Conservation (phyloP, 352 stramenopile species). For the Pseudoperonospora humuli region DNA sequence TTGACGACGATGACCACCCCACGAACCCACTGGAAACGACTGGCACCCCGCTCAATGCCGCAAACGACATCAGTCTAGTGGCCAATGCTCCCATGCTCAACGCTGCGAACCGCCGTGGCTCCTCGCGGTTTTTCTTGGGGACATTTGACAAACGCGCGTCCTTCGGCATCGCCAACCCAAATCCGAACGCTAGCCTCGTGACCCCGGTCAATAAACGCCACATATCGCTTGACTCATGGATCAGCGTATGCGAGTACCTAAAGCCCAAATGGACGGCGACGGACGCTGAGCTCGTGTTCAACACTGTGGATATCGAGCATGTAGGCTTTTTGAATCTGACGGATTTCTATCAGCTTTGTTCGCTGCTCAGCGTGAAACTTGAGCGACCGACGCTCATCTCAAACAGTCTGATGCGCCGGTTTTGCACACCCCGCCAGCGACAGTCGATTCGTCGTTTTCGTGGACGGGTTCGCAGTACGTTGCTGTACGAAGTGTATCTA, state of each 20-base stretch:
- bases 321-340: constrained; percentile 49
- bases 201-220: constrained; percentile 38
- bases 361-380: constrained; percentile 62
- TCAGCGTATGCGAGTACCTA: constrained; percentile 61
- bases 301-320: constrained; percentile 66
- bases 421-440: constrained; percentile 33
- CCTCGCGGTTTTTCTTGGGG: constrained; percentile 51
- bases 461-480: constrained; percentile 36
- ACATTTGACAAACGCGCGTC: constrained; percentile 32
- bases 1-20: constrained; percentile 24
- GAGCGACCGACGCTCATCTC: constrained; percentile 42
- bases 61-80: constrained; percentile 20
- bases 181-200: constrained; percentile 22
- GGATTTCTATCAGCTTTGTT: constrained; percentile 75
- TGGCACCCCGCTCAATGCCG: constrained; percentile 9
- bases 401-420: constrained; percentile 36
- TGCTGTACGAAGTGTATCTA: constrained; percentile 57
- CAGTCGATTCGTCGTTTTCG: constrained; percentile 48
- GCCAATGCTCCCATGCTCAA: constrained; percentile 29
- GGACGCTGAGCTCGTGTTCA: constrained; percentile 71
- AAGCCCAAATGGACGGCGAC: constrained; percentile 68
- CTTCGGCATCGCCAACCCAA: constrained; percentile 29
- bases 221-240: constrained; percentile 68
- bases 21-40: constrained; percentile 3
- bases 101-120: constrained; percentile 38